These are phyloP conservation scores for Irpex sp. DNA, from an alignment of 1,284 basidiomycete species.

Conservation along the genomic window DNA sequence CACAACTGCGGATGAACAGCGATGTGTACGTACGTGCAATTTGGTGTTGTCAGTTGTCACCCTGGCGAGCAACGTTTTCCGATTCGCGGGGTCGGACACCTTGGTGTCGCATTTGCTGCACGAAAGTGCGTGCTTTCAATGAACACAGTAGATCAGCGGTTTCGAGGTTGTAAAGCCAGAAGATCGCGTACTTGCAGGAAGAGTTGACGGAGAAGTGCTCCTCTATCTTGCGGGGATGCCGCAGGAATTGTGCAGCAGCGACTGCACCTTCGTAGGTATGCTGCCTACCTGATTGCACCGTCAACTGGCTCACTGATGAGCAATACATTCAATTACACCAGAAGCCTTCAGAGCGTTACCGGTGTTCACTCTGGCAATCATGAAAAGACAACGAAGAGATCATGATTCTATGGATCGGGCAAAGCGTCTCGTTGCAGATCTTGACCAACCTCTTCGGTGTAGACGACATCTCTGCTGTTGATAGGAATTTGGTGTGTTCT, in stretches of 20 bases:
- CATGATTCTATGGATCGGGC: conserved; percentile 81
- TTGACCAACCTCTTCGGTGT: conserved; percentile 85
- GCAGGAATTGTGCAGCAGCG: too few relatives aligned
- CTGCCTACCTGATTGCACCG: too few relatives aligned
- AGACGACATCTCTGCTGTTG: conserved; percentile 70
- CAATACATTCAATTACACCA: conserved; percentile 79
- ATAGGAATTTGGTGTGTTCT: conserved; percentile 63
- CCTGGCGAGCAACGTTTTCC: conserved; percentile 89
- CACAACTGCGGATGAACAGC: conserved; percentile 74
- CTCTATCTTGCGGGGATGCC: too few relatives aligned
- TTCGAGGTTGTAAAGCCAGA: too few relatives aligned
- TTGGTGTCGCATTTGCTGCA: conserved; percentile 73
- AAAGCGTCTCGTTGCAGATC: conserved; percentile 75
- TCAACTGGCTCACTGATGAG: too few relatives aligned
- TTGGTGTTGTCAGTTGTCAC: conserved; percentile 78
- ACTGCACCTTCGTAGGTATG: too few relatives aligned
- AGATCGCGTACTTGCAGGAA: too few relatives aligned
- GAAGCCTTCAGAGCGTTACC: conserved; percentile 61
- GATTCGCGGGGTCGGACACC: conserved; percentile 89
- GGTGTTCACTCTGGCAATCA: conserved; percentile 16
- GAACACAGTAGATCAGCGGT: too few relatives aligned
- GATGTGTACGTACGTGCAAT: conserved; percentile 86
- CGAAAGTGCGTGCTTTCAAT: conserved; percentile 65
- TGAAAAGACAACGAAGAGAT: too few relatives aligned
- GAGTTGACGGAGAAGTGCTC: too few relatives aligned